Conservation (phyloP, 2,329 filamentous ascomycete genomes). For the Rachicladosporium sp. region DNA sequence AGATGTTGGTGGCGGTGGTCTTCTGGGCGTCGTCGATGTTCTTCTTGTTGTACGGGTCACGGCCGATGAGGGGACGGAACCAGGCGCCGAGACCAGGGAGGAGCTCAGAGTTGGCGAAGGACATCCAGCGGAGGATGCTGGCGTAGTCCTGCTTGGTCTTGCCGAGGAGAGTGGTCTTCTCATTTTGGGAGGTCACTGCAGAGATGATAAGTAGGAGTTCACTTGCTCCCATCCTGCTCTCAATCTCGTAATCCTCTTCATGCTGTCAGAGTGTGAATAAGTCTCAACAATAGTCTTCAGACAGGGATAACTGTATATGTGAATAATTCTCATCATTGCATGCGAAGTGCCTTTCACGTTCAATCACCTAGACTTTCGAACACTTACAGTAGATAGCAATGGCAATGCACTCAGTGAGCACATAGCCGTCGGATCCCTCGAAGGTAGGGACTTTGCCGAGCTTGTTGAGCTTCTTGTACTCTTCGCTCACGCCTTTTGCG, state of each 20-base stretch:
- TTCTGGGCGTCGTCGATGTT: constrained; percentile 68
- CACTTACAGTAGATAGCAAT: constrained; percentile 95
- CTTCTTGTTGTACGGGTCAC: constrained; percentile 95
- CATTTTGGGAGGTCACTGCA: constrained; percentile 94
- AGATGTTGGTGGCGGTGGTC: constrained; percentile 53
- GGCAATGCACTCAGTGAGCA: constrained; percentile 79
- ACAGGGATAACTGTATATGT: constrained; percentile 90
- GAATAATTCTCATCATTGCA: constrained; percentile 56
- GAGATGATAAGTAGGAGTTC: constrained; percentile 18
- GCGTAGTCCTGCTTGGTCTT: constrained; percentile 99
- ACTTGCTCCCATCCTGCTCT: constrained; percentile 4
- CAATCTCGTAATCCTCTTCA: no score
- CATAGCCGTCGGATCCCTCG: constrained; percentile 80
- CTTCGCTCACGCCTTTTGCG: constrained; percentile 50
- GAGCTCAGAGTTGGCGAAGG: constrained; percentile 84
- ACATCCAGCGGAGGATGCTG: constrained; percentile 97
- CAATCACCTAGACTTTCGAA: background rate
- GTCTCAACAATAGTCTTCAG: constrained; percentile 90
- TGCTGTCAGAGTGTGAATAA: constrained; percentile 65
- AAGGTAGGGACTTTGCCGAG: constrained; percentile 91
- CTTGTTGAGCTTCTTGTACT: constrained; percentile 76
- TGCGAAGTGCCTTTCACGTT: constrained; percentile 3
- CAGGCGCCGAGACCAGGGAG: constrained; percentile 61
- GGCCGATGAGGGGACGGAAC: constrained; percentile 77
- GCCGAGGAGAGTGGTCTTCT: constrained; percentile 97